Evolutionary conservation across 257 asterid species (phyloP).

Genomic region (Cinchona pubescens): DNA sequence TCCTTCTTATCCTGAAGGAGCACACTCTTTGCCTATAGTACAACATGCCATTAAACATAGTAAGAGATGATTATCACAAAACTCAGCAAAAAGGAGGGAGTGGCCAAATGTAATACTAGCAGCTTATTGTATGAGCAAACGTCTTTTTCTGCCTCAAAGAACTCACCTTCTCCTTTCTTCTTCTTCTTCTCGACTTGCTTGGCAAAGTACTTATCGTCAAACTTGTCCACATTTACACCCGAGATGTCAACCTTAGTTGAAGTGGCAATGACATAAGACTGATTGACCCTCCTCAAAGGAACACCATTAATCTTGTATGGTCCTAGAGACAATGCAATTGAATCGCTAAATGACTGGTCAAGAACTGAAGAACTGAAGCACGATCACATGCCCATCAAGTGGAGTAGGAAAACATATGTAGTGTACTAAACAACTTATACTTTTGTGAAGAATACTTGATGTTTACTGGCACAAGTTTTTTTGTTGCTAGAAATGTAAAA

Average conservation of each 20-base stretch:
- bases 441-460: not conserved
- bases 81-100: too few relatives aligned
- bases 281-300: constrained; percentile 36
- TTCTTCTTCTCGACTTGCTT: constrained; percentile 28
- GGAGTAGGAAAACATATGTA: not conserved
- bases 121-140: constrained; percentile 2
- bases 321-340: constrained; percentile 14
- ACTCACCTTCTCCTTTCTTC: constrained; percentile 34
- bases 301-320: constrained; percentile 38
- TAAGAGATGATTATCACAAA: not conserved
- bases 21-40: constrained; percentile 13
- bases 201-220: constrained; percentile 31
- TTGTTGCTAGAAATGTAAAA: not conserved
- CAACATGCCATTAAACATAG: not conserved
- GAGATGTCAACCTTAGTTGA: constrained; percentile 35
- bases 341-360: not conserved
- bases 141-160: constrained; percentile 34
- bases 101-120: not conserved
- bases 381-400: not conserved
- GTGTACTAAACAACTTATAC: too few relatives aligned
- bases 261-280: constrained; percentile 30
- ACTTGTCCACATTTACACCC: constrained; percentile 25
- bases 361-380: too few relatives aligned
- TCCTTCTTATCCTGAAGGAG: constrained; percentile 22
- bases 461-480: too few relatives aligned